A percentile compares a stretch with the other conserved stretches of the same genome.
These are phyloP conservation scores for Protomyces lactucae-debilis DNA, from an alignment of 1,139 yeast species.

Conservation along the genomic window DNA sequence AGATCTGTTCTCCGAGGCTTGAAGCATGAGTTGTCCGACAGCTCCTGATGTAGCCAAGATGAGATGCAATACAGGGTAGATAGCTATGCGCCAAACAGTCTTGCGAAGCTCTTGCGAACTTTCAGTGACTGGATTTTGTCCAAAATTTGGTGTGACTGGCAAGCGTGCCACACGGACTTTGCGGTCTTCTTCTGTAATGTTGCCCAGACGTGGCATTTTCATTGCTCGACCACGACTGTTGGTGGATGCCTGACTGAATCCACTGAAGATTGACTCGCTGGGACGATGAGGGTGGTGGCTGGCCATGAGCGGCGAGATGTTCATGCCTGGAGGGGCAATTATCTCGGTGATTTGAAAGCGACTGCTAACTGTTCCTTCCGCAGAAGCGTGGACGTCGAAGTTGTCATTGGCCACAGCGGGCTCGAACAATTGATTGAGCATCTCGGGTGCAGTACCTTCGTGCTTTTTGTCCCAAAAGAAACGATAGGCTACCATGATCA, in stretches of 20 bases:
- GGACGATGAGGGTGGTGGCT: background rate
- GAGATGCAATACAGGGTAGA: conserved; percentile 17
- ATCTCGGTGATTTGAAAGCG: background rate
- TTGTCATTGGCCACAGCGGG: conserved; percentile 6
- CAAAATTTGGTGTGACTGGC: conserved; percentile 12
- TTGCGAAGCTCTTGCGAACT: conserved; percentile 7
- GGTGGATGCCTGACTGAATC: background rate
- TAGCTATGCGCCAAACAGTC: conserved; percentile 6
- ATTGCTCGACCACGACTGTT: background rate
- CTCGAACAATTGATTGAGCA: conserved; percentile 18
- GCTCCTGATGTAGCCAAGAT: conserved; percentile 2
- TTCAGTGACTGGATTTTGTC: conserved; percentile 6
- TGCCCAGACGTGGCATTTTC: background rate
- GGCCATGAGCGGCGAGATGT: background rate
- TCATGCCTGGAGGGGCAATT: background rate
- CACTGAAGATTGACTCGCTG: background rate
- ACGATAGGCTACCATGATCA: conserved; percentile 7
- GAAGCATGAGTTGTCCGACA: conserved; percentile 14
- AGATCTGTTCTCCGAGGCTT: background rate
- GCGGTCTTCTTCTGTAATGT: background rate
- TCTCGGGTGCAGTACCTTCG: background rate
- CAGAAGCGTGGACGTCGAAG: background rate
- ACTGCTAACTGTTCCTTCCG: background rate
- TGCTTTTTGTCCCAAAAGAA: background rate
- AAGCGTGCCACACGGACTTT: conserved; percentile 11